Evolutionary conservation across 805 yeast species (phyloP), one percentile per base, ranked within the genome.

Genomic region (Nakazawaea sp.): DNA sequence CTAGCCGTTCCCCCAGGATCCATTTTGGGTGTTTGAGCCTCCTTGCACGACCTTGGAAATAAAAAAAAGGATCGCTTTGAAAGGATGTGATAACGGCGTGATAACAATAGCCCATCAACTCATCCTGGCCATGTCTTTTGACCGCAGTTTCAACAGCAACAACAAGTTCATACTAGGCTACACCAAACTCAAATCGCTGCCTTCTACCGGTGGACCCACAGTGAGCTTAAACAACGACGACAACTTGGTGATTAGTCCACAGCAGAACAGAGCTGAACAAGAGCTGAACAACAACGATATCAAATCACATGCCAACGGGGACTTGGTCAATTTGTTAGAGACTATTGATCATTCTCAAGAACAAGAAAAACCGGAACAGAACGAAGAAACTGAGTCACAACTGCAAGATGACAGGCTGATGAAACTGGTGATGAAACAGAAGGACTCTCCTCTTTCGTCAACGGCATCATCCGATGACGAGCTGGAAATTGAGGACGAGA

Each of bases 201-300:
- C 36, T 15, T 38, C 41, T 10, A 33, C 41, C 11, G 27, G 31
- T n/a, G 37, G 37, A 7, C 37, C 41, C 4, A 38, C 41, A 5
- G 13, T 38, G 17, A 28, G 37, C 13, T 23, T 38, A 27, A 38
- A 38, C 23, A 33, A 33, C 21, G 41, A 38, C 5, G 20, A 38
- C 23, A 19, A 17, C 15, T 18, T 33, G 23, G 31, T 38, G 19
- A 33, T 30, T 17, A 27, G 29, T 9, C 24, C 37, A 3, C 15
- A 26, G n/a, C 32, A 13, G 5, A 32, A 6, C 5, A 18, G 17
- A 17, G 23, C 8, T 3, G 10, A n/a, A 18, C 16, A 13, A 17
- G 10, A 25, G 11, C 26, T 8, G 24, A 17, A 6, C 36, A 25
- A 33, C 12, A 25, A 13, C 24, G 20, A 18, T 13, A 12, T 4